Base-by-base conservation (phyloP, 495 filamentous ascomycete genomes). In the Aspergillus bridgeri region DNA sequence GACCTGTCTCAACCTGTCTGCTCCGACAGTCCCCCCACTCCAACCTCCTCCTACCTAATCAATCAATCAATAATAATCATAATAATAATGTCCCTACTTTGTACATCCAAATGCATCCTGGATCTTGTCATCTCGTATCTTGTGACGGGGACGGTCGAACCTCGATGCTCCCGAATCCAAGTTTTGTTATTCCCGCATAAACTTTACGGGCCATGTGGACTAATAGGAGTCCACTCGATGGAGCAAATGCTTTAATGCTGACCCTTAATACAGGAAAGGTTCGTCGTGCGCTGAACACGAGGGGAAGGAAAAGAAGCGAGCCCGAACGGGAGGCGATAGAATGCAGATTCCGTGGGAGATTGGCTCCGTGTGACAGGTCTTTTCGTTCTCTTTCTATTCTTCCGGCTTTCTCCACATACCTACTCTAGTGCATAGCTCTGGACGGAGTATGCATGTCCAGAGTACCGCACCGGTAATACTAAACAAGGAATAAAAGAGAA, bases 271-370 rank as follows among this genome's bases (percentile, higher is more conserved):
- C 33, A 38, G 13, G 9, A 13, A 4, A 38, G 33, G 33, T 38
- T 38, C 33, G 33, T 38, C 17, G 33, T 13, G 33, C 13, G 9
- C 23, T 55, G 53, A 55, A 55, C 53, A 48, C 43, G 53, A 55
- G 53, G 53, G 53, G 53, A 18, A 20, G 33, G 3, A 13, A 38
- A 13, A 13, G 17, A 13, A 11, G 9, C 33, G n/a, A n/a, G 25
- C 25, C 25, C 25, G 25, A 27, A 38, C 33, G 33, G 9, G 3
- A 13, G 33, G 17, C 33, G 33, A 13, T 38, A 38, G 33, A 8
- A 38, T 38, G 13, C 3, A 15, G 17, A 38, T 38, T 15, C n/a
- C n/a, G n/a, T n/a, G 11, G 13, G 3, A 38, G 33, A 15, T 13
- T 13, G 13, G 33, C 33, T 38, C 33, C 9, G 17, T 13, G 33